Evolutionary conservation across 345 rosid genomes (phyloP), one percentile per base, ranked within the genome.

Genomic region (Viola odorata): DNA sequence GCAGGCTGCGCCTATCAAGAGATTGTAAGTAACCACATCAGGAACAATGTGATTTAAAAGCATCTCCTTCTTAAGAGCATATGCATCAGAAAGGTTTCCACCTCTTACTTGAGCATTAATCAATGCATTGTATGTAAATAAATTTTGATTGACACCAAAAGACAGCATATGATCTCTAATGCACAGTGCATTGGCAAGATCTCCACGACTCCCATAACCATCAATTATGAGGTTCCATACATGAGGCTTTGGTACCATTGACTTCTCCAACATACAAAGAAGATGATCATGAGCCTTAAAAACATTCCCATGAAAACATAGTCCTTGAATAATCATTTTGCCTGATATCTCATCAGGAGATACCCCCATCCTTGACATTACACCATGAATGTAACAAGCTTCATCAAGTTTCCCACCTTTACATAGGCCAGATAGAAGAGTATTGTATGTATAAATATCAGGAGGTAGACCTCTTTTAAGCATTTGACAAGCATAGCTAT

Each of bases 1-100:
- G 70, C 80, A 78, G 45, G 84, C 83, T 60, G 69, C 78, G 55
- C 91, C 86, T 50, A 89, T 52, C 63, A 86, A 73, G 67, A 89
- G 73, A 79, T 89, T 89, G 63, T 86, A 86, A 3, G 88, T 89
- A 40, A 86, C 78, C 49, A 79, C 74, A 79, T 89, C 88, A 37
- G 89, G 85, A 36, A 58, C 63, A 63, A 82, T 55, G 39, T 73
- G 80, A 55, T 71, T 63, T 23, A 42, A 71, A 57, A 57, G 67
- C 88, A 85, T 87, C 65, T 81, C 77, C 64, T 72, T 69, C 81
- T 68, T 85, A 4, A 86, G 60, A 60, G 48, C 48, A 69, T 58
- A 68, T 6, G 89, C 91, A 61, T 62, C 82, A 40, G 37, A 50
- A 36, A 74, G 45, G 38, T 73, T 75, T 74, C 80, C 77, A 5